Evolutionary conservation across 495 filamentous ascomycete species (phyloP).

Genomic region (Collariella sp.): DNA sequence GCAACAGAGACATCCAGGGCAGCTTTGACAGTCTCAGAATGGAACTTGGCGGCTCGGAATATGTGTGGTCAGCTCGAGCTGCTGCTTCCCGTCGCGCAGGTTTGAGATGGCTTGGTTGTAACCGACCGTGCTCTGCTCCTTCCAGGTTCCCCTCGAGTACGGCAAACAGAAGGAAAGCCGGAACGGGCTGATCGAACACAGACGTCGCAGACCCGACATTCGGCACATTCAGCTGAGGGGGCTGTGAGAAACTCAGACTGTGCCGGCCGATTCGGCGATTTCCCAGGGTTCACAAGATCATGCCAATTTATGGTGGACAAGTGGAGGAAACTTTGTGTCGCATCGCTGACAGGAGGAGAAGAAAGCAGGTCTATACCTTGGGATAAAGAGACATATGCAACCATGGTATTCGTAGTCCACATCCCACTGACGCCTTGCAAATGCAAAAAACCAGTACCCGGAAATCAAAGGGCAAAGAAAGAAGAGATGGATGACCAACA

Average conservation of each 20-base stretch:
- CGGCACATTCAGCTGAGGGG: background rate
- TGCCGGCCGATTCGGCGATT: background rate
- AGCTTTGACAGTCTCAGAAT: background rate
- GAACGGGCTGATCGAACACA: no score
- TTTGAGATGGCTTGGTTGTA: background rate
- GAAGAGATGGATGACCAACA: background rate
- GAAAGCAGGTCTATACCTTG: constrained; percentile 23
- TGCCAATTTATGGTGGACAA: background rate
- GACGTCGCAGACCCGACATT: background rate
- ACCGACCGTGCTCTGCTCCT: constrained; percentile 5
- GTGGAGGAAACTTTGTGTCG: background rate
- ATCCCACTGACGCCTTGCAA: constrained; percentile 26
- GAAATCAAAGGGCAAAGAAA: background rate
- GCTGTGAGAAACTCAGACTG: no score
- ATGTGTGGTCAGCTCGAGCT: constrained; percentile 1
- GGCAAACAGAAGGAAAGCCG: background rate
- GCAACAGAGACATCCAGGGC: background rate
- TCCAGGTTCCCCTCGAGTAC: background rate
- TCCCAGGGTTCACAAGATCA: background rate
- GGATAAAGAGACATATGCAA: constrained; percentile 20
- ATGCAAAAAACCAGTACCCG: constrained; percentile 18
- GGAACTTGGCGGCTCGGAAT: background rate
- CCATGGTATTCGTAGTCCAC: constrained; percentile 26
- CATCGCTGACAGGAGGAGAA: constrained; percentile 6
- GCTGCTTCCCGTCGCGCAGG: constrained; percentile 21